These are phyloP conservation scores for Starmerella geochares DNA, from an alignment of 805 yeast species.

Conservation along the genomic window DNA sequence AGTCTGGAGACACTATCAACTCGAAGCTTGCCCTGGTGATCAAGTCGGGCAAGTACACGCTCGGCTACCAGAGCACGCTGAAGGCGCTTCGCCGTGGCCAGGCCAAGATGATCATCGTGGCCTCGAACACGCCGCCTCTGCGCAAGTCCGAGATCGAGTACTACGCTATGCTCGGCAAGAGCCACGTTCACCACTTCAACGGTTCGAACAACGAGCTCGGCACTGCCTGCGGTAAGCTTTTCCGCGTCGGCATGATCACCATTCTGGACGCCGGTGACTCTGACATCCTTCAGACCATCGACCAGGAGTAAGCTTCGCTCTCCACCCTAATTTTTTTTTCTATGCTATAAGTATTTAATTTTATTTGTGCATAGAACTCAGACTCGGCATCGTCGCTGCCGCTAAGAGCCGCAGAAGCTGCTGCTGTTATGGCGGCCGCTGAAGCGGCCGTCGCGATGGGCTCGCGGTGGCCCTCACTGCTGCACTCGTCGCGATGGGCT, in stretches of 20 bases:
- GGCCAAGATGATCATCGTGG: slow-evolving; percentile 95
- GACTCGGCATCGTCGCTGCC: neutral
- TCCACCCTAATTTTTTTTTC: slow-evolving; percentile 1
- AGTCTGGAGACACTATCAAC: slow-evolving; percentile 88
- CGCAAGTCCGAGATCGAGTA: slow-evolving; percentile 99
- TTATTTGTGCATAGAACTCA: neutral
- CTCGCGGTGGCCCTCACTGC: too few relatives aligned
- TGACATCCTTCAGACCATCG: slow-evolving; percentile 60
- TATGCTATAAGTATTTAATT: neutral
- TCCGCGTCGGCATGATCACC: slow-evolving; percentile 98
- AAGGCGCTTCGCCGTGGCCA: slow-evolving; percentile 98
- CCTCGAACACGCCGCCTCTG: slow-evolving; percentile 99
- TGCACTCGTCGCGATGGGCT: too few relatives aligned
- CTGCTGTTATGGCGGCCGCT: too few relatives aligned
- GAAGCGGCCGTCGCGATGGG: too few relatives aligned
- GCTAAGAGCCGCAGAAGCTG: neutral
- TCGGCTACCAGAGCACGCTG: slow-evolving; percentile 98
- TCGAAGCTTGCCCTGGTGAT: slow-evolving; percentile 94
- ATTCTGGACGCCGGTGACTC: slow-evolving; percentile 99
- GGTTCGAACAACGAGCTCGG: slow-evolving; percentile 99
- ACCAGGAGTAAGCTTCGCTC: slow-evolving; percentile 20
- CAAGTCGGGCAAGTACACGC: slow-evolving; percentile 99
- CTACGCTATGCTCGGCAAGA: slow-evolving; percentile 99
- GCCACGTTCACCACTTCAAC: slow-evolving; percentile 95
- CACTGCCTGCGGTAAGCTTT: slow-evolving; percentile 99